Evolutionary conservation across 768 basidiomycete genomes (phyloP).

Genomic region (Naematelia aurantialba): DNA sequence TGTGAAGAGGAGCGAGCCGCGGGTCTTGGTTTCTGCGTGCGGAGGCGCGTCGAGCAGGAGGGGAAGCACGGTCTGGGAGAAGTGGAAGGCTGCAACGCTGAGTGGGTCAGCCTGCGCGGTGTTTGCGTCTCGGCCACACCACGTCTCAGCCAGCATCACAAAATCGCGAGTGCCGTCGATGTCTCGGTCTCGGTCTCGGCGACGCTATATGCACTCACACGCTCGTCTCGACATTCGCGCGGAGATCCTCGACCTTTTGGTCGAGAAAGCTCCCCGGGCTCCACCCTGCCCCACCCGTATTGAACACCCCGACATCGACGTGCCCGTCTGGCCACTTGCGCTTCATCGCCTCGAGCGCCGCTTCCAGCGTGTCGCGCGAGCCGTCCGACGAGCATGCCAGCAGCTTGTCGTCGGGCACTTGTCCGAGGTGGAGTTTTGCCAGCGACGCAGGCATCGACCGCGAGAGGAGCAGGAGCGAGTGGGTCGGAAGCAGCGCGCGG

Average conservation of each 20-base stretch:
- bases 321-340: constrained; percentile 32
- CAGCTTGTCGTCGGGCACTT: constrained; percentile 21
- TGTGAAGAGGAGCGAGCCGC: constrained; percentile 40
- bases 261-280: constrained; percentile 35
- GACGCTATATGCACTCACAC: constrained; percentile 27
- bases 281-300: constrained; percentile 28
- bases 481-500: constrained; percentile 33
- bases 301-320: constrained; percentile 42
- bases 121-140: too few relatives aligned
- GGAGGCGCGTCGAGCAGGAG: constrained; percentile 16
- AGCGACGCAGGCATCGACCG: constrained; percentile 32
- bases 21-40: constrained; percentile 6
- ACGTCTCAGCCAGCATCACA: too few relatives aligned
- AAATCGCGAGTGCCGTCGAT: not conserved
- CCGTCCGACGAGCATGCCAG: constrained; percentile 33
- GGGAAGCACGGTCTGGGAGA: constrained; percentile 34
- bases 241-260: constrained; percentile 26
- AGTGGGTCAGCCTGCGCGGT: too few relatives aligned
- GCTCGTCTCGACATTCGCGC: constrained; percentile 21
- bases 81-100: constrained; percentile 38
- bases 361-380: constrained; percentile 17
- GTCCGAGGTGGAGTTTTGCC: constrained; percentile 22
- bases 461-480: constrained; percentile 43
- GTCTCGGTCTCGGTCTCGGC: not conserved
- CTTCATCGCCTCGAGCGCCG: constrained; percentile 31